Evolutionary conservation across 345 rosid species (phyloP), one percentile per base, ranked within the genome.

Genomic region (Eucalyptus sideroxylon): DNA sequence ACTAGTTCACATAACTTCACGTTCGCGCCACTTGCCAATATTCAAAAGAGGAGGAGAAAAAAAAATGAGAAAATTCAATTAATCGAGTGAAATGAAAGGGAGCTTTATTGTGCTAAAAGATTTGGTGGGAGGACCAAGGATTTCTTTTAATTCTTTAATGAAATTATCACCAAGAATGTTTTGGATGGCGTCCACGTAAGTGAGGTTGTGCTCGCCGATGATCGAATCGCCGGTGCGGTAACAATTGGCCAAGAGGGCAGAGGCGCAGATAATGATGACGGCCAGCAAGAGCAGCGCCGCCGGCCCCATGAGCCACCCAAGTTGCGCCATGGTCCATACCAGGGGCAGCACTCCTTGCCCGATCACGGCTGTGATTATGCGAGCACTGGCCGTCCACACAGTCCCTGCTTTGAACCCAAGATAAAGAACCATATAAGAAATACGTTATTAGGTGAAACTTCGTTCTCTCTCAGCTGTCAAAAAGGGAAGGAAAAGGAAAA

Each of bases 301-400:
- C 11, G 97, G 98, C 11, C 97, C 98, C 26, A 95, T 96, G 19
- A 96, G 86, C 98, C 98, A 96, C n/a, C 98, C 98, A 15, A 96
- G 93, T 91, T 96, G 98, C 81, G 95, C 97, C 26, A 93, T 91
- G n/a, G 98, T 96, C 96, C 96, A 96, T 4, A 96, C 97, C 87
- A 96, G 86, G 1, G 98, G 94, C 91, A 96, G 91, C 85, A 96
- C 97, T 51, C 98, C 98, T 21, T 97, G 95, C 16, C 98, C 98
- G 17, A 96, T 96, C 50, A 95, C 96, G 7, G 95, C 97, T 8
- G 95, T 94, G 89, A 94, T 95, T 19, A 95, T 94, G 89, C 95
- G 98, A 47, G 98, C 92, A 92, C 97, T 95, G 87, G 98, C 96
- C 17, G 95, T 95, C 97, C 97, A 94, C 9, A 91, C 90, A 83